Conservation (phyloP, 805 yeast species). For the Teunomyces lycoperdinae region DNA sequence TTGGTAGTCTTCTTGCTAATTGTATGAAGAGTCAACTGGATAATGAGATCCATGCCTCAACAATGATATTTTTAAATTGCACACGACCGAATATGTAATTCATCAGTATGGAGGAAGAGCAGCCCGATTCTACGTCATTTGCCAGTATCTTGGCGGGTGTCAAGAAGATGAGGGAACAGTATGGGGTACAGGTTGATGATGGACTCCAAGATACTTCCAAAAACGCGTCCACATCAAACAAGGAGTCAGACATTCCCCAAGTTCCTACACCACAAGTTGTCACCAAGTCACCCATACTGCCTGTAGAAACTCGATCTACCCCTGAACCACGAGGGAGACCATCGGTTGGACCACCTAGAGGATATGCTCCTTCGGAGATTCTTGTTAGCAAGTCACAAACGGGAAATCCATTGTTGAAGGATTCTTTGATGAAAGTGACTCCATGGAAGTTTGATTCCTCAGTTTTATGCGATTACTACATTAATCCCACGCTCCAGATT, state of each 20-base stretch:
- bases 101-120: not conserved
- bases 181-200: slow-evolving; percentile 14
- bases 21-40: not conserved
- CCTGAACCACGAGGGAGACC: not conserved
- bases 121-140: slow-evolving; percentile 60
- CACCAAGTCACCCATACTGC: not conserved
- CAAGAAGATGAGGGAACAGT: slow-evolving; percentile 51
- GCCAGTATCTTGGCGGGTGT: slow-evolving; percentile 73
- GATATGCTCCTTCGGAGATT: slow-evolving; percentile 10
- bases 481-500: slow-evolving; percentile 54
- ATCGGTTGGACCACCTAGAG: not conserved
- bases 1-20: no score
- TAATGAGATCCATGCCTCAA: not conserved
- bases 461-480: slow-evolving; percentile 59
- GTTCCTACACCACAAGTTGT: no score
- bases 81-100: not conserved
- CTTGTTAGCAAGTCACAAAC: slow-evolving; percentile 51
- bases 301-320: not conserved
- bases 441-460: slow-evolving; percentile 55
- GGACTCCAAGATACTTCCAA: not conserved
- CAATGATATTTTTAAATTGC: not conserved
- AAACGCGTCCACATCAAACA: not conserved
- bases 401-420: slow-evolving; percentile 66
- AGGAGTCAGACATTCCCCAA: no score
- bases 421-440: slow-evolving; percentile 45